A percentile compares a stretch with the other conserved stretches of the same genome.
Evolutionary conservation across 1,284 basidiomycete species (phyloP).

Genomic region (Thecaphora thlaspeos): DNA sequence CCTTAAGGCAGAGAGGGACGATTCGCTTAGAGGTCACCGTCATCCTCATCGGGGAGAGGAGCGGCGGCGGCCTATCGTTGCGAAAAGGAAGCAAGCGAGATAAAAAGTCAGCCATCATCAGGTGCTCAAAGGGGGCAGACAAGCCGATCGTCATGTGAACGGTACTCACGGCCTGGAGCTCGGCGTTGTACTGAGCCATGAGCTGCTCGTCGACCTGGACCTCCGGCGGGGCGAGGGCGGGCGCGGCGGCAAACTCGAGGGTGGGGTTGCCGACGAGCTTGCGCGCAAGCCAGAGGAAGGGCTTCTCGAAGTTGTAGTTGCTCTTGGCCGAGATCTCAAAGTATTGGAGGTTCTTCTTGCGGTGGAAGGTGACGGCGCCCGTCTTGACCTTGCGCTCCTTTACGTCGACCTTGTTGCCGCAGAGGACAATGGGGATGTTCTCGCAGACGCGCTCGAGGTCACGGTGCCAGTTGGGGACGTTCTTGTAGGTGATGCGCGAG

Average conservation of each 20-base stretch:
- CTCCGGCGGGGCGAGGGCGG: constrained; percentile 92
- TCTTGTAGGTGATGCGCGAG: constrained; percentile 99
- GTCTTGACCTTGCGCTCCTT: constrained; percentile 99
- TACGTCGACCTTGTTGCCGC: constrained; percentile 99
- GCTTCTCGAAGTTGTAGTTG: constrained; percentile 99
- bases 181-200: constrained; percentile 79
- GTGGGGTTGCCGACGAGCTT: constrained; percentile 90
- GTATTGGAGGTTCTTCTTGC: constrained; percentile 99
- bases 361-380: constrained; percentile 96
- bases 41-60: constrained; percentile 64
- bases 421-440: constrained; percentile 98
- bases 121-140: too few relatives aligned
- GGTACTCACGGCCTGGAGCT: constrained; percentile 64
- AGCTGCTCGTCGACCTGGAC: constrained; percentile 78
- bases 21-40: constrained; percentile 56
- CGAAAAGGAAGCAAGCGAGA: neutral
- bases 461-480: constrained; percentile 99
- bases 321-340: constrained; percentile 99
- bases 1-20: too few relatives aligned
- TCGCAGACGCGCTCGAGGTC: constrained; percentile 99
- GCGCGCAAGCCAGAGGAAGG: constrained; percentile 98
- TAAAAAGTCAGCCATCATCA: neutral
- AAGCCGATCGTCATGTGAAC: neutral
- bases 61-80: constrained; percentile 60
- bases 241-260: constrained; percentile 94